Conservation (phyloP, 352 stramenopile genomes). For the Blastocystis hominis region DNA sequence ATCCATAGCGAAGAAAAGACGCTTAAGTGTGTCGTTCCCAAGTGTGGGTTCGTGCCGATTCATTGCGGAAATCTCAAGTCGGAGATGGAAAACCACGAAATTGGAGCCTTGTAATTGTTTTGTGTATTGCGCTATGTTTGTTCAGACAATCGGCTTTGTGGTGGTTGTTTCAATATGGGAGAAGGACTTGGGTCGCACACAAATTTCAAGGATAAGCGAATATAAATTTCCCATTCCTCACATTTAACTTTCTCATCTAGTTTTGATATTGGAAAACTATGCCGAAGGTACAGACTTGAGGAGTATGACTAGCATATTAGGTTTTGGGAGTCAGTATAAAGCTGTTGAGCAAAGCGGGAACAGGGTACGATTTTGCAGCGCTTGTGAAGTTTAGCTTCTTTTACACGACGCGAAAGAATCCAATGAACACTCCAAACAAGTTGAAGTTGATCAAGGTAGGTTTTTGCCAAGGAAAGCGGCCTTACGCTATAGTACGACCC, state of each 20-base stretch:
- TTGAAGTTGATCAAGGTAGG: slow-evolving; percentile 52
- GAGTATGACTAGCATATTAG: not conserved
- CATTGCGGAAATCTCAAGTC: slow-evolving; percentile 14
- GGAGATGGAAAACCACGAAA: not conserved
- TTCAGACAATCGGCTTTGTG: not conserved
- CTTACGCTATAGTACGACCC: slow-evolving; percentile 53
- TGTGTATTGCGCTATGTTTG: not conserved
- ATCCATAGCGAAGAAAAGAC: not conserved
- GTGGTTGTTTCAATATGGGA: not conserved
- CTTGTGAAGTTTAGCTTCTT: slow-evolving; percentile 28
- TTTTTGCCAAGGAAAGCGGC: not conserved
- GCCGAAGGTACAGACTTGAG: slow-evolving; percentile 2
- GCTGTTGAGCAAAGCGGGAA: slow-evolving; percentile 54
- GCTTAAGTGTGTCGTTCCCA: slow-evolving; percentile 2
- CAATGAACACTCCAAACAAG: slow-evolving; percentile 54
- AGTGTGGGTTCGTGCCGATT: slow-evolving; percentile 41
- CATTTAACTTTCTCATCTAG: not conserved
- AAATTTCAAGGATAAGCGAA: not conserved
- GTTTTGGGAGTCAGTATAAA: slow-evolving; percentile 50
- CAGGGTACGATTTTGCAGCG: not conserved
- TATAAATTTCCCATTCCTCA: not conserved
- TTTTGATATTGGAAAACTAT: not conserved
- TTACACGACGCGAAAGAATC: slow-evolving; percentile 57
- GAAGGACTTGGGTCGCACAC: no score
- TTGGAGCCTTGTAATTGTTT: slow-evolving; percentile 7